Evolutionary conservation across 164 flowering plant species (phyloP).

Genomic region (Vitis cinerea): DNA sequence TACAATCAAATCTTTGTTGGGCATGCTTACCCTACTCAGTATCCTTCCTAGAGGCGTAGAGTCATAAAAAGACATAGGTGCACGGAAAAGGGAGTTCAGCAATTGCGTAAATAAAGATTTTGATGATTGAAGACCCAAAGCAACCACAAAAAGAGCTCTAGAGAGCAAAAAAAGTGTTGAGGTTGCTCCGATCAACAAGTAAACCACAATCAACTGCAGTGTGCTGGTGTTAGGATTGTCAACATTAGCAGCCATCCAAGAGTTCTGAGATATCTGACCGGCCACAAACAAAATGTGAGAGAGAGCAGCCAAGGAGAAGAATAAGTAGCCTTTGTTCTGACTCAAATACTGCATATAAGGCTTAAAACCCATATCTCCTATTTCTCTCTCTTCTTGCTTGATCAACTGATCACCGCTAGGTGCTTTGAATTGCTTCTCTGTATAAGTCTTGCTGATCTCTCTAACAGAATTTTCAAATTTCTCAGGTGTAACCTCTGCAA

Average conservation of each 20-base stretch:
- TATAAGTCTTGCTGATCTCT: constrained; percentile 29
- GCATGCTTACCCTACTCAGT: constrained; percentile 41
- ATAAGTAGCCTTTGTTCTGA: constrained; percentile 40
- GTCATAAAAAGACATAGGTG: constrained; percentile 58
- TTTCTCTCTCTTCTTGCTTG: constrained; percentile 41
- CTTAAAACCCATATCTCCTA: constrained; percentile 34
- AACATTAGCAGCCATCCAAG: constrained; percentile 48
- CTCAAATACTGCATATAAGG: constrained; percentile 39
- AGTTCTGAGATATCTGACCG: constrained; percentile 38
- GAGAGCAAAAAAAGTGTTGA: constrained; percentile 24
- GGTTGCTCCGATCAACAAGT: constrained; percentile 27
- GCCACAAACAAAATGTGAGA: constrained; percentile 29
- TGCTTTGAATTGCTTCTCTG: constrained; percentile 17
- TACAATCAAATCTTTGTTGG: background rate
- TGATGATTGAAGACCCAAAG: constrained; percentile 38
- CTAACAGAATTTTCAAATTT: constrained; percentile 9
- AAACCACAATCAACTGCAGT: constrained; percentile 28
- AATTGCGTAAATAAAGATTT: constrained; percentile 38
- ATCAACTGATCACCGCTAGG: constrained; percentile 35
- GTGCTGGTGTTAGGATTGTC: constrained; percentile 30
- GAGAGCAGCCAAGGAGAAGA: constrained; percentile 24
- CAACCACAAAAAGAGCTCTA: constrained; percentile 28
- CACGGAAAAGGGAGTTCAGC: constrained; percentile 42
- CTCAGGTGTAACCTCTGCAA: constrained; percentile 16
- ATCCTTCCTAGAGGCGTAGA: constrained; percentile 53